Evolutionary conservation across 2,329 filamentous ascomycete genomes (phyloP).

Genomic region (Dissoconium aciculare): DNA sequence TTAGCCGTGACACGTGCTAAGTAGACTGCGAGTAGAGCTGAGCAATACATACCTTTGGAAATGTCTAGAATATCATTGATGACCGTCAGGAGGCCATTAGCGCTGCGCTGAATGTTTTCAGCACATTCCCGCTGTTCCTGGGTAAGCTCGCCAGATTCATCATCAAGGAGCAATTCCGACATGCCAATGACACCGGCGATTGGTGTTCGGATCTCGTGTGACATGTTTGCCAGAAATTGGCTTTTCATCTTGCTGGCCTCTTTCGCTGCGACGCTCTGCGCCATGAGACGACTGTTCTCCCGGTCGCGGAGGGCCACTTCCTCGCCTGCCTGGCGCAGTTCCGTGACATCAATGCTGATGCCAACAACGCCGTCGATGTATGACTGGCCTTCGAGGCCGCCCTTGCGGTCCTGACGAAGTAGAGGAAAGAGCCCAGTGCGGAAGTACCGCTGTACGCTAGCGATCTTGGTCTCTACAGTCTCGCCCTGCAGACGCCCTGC

Average conservation of each 20-base stretch:
- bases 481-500: conserved; percentile 46
- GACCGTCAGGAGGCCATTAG: conserved; percentile 67
- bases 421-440: conserved; percentile 58
- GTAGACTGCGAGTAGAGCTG: too few species aligned
- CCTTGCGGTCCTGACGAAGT: conserved; percentile 39
- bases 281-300: conserved; percentile 55
- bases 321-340: conserved; percentile 49
- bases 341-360: conserved; percentile 67
- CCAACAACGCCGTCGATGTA: conserved; percentile 59
- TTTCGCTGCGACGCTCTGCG: conserved; percentile 63
- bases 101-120: conserved; percentile 64
- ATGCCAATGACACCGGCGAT: conserved; percentile 71
- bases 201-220: conserved; percentile 34
- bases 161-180: conserved; percentile 59
- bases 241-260: conserved; percentile 69
- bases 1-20: neutral
- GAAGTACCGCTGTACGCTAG: conserved; percentile 49
- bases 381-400: conserved; percentile 36
- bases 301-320: conserved; percentile 46
- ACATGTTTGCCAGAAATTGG: conserved; percentile 56
- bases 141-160: conserved; percentile 37
- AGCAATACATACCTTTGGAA: too few species aligned
- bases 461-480: conserved; percentile 45
- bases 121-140: conserved; percentile 61
- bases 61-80: conserved; percentile 89